Conservation (phyloP, 306 rosid species). For the Clitoria ternatea region DNA sequence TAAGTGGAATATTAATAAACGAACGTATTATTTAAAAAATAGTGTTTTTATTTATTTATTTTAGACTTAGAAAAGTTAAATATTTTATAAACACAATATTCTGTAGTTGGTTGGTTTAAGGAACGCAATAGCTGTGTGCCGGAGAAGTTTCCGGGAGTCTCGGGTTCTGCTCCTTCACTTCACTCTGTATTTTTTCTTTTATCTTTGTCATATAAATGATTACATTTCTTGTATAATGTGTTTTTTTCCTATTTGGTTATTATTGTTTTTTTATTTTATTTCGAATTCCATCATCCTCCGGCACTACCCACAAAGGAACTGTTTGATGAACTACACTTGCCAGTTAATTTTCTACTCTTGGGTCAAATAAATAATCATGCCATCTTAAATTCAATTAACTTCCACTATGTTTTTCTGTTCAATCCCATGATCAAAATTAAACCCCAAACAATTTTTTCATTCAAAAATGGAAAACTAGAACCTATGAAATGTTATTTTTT, state of each 20-base stretch:
- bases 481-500: not conserved
- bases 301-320: not conserved
- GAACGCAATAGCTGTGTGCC: too few relatives aligned
- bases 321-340: not conserved
- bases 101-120: too few relatives aligned
- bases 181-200: too few relatives aligned
- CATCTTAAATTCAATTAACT: not conserved
- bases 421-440: not conserved
- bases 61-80: too few relatives aligned
- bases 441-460: not conserved
- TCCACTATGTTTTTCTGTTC: not conserved
- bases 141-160: too few relatives aligned
- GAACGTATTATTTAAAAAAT: too few relatives aligned
- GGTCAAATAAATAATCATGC: conserved; percentile 10
- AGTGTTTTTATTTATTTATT: too few relatives aligned
- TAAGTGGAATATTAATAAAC: too few relatives aligned
- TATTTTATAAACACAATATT: too few relatives aligned
- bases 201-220: too few relatives aligned
- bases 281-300: not conserved
- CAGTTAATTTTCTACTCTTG: not conserved
- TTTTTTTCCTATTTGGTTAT: not conserved
- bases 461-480: not conserved
- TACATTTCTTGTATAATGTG: too few relatives aligned
- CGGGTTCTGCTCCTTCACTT: too few relatives aligned
- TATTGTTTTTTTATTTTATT: not conserved